A percentile compares a stretch with the other conserved stretches of the same genome.
These are phyloP conservation scores for Schizophyllum commune DNA, from an alignment of 1,284 basidiomycete species.

Conservation along the genomic window DNA sequence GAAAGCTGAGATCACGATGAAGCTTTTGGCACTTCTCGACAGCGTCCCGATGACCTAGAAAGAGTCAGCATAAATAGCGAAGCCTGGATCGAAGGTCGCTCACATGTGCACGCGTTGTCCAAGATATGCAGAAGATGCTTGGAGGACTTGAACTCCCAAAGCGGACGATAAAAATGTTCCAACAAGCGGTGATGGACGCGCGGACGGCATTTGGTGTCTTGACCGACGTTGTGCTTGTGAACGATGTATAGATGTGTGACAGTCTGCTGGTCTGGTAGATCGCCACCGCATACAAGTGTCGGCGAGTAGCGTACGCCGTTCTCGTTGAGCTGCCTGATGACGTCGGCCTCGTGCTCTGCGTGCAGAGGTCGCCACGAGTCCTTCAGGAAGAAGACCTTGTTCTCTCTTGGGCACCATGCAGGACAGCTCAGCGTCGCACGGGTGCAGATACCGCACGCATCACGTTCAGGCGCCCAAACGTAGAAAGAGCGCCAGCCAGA, in stretches of 20 bases:
- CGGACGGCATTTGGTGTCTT: too few species aligned
- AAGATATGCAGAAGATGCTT: neutral
- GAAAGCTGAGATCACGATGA: neutral
- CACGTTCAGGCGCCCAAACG: neutral
- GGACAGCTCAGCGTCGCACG: neutral
- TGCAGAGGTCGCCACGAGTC: conserved; percentile 13
- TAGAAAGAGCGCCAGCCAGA: neutral
- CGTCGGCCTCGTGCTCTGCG: conserved; percentile 13
- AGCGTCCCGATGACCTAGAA: neutral
- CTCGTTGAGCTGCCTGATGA: conserved; percentile 9
- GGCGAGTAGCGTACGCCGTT: conserved; percentile 12
- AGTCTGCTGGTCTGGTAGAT: conserved; percentile 11
- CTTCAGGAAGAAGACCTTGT: conserved; percentile 12
- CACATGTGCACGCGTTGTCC: neutral
- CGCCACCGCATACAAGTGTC: conserved; percentile 13
- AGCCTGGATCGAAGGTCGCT: neutral
- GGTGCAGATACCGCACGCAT: neutral
- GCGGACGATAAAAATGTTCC: neutral
- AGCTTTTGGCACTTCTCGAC: neutral
- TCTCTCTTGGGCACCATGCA: neutral
- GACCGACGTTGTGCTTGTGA: neutral
- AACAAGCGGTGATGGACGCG: neutral
- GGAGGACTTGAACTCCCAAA: neutral
- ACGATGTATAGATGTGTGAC: conserved; percentile 5
- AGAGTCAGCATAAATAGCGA: neutral